phyloP scores from a whole-genome alignment of 2,329 filamentous ascomycete genomes.

The Coniella lustricola region DNA sequence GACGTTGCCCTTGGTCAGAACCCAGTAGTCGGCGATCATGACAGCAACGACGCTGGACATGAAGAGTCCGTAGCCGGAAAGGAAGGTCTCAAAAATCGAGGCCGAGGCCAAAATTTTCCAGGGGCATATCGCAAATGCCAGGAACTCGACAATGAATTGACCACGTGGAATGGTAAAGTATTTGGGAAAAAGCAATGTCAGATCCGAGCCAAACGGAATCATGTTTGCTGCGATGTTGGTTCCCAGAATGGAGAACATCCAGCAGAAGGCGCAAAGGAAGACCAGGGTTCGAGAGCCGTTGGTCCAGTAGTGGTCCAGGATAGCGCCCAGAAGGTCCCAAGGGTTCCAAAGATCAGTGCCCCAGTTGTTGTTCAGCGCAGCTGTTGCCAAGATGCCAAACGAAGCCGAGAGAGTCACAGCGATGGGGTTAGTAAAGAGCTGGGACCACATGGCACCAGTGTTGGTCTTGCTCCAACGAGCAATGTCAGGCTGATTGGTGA shows the following conservation, averaged over 20 bases:
- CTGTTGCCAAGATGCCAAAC: conserved; percentile 37
- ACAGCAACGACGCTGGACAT: conserved; percentile 19
- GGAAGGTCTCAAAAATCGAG: conserved; percentile 18
- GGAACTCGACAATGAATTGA: conserved; percentile 20
- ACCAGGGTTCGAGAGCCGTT: conserved; percentile 15
- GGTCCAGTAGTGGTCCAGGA: conserved; percentile 19
- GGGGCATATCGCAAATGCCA: conserved; percentile 18
- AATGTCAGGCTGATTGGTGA: conserved; percentile 38
- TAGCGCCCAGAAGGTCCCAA: conserved; percentile 19
- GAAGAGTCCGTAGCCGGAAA: conserved; percentile 19
- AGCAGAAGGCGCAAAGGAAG: conserved; percentile 18
- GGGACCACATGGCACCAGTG: conserved; percentile 33
- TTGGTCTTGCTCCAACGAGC: conserved; percentile 33
- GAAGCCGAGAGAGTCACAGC: conserved; percentile 33
- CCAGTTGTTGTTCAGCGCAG: conserved; percentile 36
- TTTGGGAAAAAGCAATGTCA: conserved; percentile 28
- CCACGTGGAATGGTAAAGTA: conserved; percentile 31
- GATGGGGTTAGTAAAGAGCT: conserved; percentile 34
- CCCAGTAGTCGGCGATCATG: conserved; percentile 25
- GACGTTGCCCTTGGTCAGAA: conserved; percentile 28
- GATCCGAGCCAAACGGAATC: conserved; percentile 31
- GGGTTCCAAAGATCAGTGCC: conserved; percentile 24
- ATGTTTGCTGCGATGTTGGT: conserved; percentile 26
- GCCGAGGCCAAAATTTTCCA: conserved; percentile 22
- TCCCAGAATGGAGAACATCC: conserved; percentile 17